Evolutionary conservation across 495 filamentous ascomycete genomes (phyloP), one percentile per base, ranked within the genome.

Genomic region (Parmelia sp.): DNA sequence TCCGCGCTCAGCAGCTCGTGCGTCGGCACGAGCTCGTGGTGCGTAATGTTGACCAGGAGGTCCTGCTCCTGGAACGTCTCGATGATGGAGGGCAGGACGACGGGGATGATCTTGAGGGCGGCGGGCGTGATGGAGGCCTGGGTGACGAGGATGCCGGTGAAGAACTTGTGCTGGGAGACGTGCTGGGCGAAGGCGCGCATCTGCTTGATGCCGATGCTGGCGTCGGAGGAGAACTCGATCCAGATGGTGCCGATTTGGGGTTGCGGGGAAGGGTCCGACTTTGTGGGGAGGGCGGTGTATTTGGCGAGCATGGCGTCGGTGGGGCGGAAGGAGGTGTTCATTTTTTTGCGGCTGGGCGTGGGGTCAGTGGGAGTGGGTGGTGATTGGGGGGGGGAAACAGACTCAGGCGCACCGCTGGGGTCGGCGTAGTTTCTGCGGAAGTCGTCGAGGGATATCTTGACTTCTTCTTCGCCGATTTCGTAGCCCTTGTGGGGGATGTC

Each of bases 21-120:
- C 72, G 90, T 93, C 36, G 94, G 94, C 23, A 98, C 94, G 21
- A 98, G 84, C 77, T 97, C 92, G 78, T 98, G 94, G 72, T 91
- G 91, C 31, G 93, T 97, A 75, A 98, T 98, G 76, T 98, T 98
- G 72, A 97, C 92, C 55, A 98, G 82, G 71, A 98, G 77, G 77
- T 98, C 92, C 77, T 91, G 87, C 78, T 98, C 95, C 65, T 92
- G 81, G 82, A 97, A 98, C 69, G 89, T 88, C 80, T 98, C 94
- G 71, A 96, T 89, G 70, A 89, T 84, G 40, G 82, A 84, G 75
- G 89, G 83, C 70, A 84, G 77, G 68, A 86, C 81, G 45, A 84
- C 84, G 82, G 88, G 86, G 67, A 96, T 85, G 69, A 90, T 84
- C 75, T 90, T 93, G 71, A 95, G 83, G 45, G 91, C 94, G 33